Conservation (phyloP, 2,329 filamentous ascomycete species). For the Chrysosphaeria jannelii region DNA sequence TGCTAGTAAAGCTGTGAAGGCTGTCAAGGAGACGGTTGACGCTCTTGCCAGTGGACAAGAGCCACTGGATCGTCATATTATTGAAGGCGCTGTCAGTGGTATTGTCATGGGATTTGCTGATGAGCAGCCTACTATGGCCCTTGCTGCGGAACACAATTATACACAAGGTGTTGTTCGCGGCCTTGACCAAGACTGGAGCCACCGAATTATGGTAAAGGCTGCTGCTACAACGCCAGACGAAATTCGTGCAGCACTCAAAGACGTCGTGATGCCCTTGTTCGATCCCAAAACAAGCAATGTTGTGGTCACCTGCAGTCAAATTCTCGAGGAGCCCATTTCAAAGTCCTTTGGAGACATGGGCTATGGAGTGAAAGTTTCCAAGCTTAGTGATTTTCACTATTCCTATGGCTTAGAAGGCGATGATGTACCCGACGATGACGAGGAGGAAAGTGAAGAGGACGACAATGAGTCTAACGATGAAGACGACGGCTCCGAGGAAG, state of each 20-base stretch:
- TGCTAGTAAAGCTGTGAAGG: constrained; percentile 56
- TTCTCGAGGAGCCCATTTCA: constrained; percentile 53
- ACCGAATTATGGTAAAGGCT: constrained; percentile 50
- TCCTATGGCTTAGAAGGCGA: constrained; percentile 53
- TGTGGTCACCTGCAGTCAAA: constrained; percentile 61
- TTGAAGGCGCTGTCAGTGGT: constrained; percentile 72
- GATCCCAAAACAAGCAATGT: constrained; percentile 53
- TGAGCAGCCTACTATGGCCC: constrained; percentile 60
- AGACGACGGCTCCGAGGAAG: constrained; percentile 19
- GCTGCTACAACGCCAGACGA: constrained; percentile 46
- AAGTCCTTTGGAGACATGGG: constrained; percentile 44
- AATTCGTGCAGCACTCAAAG: constrained; percentile 41
- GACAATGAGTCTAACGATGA: constrained; percentile 26
- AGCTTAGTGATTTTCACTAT: constrained; percentile 57
- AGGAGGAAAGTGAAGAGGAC: constrained; percentile 29
- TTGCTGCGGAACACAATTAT: constrained; percentile 60
- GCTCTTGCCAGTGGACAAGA: constrained; percentile 42
- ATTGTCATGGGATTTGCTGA: constrained; percentile 71
- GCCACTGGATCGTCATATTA: constrained; percentile 47
- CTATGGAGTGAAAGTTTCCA: constrained; percentile 47
- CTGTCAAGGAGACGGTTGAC: constrained; percentile 43
- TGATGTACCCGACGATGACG: constrained; percentile 28
- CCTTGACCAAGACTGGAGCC: constrained; percentile 47
- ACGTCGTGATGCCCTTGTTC: constrained; percentile 56
- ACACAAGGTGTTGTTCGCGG: constrained; percentile 50